These are phyloP conservation scores for Kickxella alabastrina DNA, from an alignment of 192 early-diverging fungal species.

Conservation along the genomic window DNA sequence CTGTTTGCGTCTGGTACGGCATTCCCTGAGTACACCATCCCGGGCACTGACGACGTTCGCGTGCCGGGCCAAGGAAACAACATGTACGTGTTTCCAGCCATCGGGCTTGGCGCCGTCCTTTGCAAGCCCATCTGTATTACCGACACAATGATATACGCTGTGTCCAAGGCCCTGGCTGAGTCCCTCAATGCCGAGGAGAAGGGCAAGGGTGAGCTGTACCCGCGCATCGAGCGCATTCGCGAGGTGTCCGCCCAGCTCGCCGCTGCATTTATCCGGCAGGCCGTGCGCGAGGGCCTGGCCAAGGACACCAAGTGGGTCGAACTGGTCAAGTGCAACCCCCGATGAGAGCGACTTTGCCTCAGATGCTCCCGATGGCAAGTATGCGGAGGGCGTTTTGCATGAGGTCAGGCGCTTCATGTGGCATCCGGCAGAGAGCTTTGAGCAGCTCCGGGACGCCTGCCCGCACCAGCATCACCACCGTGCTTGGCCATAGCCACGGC, in stretches of 20 bases:
- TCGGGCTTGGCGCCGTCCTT: constrained; percentile 82
- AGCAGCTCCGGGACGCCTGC: constrained; percentile 14
- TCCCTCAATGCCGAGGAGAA: constrained; percentile 63
- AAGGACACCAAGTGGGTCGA: constrained; percentile 32
- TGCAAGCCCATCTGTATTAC: constrained; percentile 70
- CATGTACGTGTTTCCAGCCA: constrained; percentile 96
- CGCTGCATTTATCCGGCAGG: constrained; percentile 60
- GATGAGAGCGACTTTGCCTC: background rate
- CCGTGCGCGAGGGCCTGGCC: constrained; percentile 51
- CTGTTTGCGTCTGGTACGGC: constrained; percentile 91
- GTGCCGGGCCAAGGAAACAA: constrained; percentile 89
- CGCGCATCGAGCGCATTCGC: constrained; percentile 71
- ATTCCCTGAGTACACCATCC: constrained; percentile 73
- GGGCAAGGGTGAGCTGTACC: constrained; percentile 66
- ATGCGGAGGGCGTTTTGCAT: background rate
- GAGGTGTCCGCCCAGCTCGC: constrained; percentile 70
- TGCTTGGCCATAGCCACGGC: constrained; percentile 14
- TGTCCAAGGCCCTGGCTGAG: constrained; percentile 68
- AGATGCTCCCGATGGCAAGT: background rate
- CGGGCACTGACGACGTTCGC: constrained; percentile 40
- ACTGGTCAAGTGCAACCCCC: constrained; percentile 9
- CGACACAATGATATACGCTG: constrained; percentile 76
- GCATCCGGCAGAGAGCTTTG: constrained; percentile 11
- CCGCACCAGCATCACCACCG: constrained; percentile 21
- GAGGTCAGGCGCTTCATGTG: constrained; percentile 8